Conservation (phyloP, 1,284 basidiomycete genomes). For the Taiwanofungus camphoratus region DNA sequence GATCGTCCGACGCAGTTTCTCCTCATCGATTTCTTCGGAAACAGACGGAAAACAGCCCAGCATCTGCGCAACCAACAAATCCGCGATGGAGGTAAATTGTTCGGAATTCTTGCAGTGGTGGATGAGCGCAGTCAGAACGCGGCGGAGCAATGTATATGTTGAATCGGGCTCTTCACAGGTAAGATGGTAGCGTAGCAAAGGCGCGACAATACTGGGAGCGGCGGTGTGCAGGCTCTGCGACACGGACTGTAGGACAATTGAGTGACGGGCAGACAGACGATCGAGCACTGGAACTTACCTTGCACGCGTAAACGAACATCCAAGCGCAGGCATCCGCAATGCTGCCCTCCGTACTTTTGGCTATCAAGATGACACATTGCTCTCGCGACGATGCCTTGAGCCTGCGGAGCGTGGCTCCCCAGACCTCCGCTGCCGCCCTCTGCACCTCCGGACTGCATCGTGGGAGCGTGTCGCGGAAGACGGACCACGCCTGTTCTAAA, state of each 20-base stretch:
- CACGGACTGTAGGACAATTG: constrained; percentile 44
- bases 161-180: constrained; percentile 32
- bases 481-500: constrained; percentile 53
- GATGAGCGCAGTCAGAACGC: constrained; percentile 72
- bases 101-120: constrained; percentile 73
- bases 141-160: constrained; percentile 53
- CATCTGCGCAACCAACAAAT: constrained; percentile 41
- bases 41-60: constrained; percentile 11
- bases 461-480: constrained; percentile 43
- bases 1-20: constrained; percentile 33
- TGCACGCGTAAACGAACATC: constrained; percentile 66
- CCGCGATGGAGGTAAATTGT: constrained; percentile 55
- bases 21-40: constrained; percentile 18
- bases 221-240: constrained; percentile 78
- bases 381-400: constrained; percentile 51
- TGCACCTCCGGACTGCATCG: constrained; percentile 64
- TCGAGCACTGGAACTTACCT: constrained; percentile 37
- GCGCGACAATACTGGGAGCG: constrained; percentile 54
- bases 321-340: constrained; percentile 61
- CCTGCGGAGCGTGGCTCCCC: constrained; percentile 64
- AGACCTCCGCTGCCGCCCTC: constrained; percentile 70
- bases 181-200: constrained; percentile 53
- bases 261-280: background rate
- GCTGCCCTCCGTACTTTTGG: constrained; percentile 27
- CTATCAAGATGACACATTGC: constrained; percentile 46